These are phyloP conservation scores for Sphaerostilbella broomeana DNA, from an alignment of 2,329 filamentous ascomycete species.

Conservation along the genomic window DNA sequence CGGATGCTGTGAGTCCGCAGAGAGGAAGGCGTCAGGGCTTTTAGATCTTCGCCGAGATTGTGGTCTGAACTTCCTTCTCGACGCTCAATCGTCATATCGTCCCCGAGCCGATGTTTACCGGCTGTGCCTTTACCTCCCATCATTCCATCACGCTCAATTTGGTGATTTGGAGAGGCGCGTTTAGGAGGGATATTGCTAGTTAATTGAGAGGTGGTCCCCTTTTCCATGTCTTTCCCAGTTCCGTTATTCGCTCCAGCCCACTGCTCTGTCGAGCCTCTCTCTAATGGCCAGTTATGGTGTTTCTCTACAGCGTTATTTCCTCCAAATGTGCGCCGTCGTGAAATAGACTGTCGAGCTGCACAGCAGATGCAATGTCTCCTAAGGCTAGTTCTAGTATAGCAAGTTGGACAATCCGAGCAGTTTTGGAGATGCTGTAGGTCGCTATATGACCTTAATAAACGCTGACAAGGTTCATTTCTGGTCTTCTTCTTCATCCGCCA, in stretches of 20 bases:
- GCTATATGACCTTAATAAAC: conserved; percentile 4
- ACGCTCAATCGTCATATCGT: neutral
- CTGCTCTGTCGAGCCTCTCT: no score
- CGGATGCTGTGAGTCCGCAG: neutral
- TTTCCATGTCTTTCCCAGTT: no score
- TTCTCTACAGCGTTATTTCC: no score
- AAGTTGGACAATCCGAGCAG: conserved; percentile 4
- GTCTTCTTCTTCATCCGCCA: conserved; percentile 1
- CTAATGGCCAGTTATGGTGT: no score
- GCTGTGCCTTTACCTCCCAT: neutral
- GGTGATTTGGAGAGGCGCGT: no score
- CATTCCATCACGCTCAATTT: no score
- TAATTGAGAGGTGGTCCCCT: no score
- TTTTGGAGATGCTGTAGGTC: neutral
- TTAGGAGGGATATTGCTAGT: no score
- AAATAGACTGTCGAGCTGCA: conserved; percentile 5
- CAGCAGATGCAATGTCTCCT: conserved; percentile 10
- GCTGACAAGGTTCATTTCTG: conserved; percentile 7
- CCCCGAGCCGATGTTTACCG: neutral
- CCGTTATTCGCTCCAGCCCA: no score
- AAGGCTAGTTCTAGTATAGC: conserved; percentile 1
- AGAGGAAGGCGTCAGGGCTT: neutral
- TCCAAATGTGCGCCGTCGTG: neutral
- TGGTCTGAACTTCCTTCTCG: no score
- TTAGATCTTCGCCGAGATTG: neutral